These are phyloP conservation scores for Lathyrus tuberosus DNA, from an alignment of 306 rosid genomes.

Conservation along the genomic window DNA sequence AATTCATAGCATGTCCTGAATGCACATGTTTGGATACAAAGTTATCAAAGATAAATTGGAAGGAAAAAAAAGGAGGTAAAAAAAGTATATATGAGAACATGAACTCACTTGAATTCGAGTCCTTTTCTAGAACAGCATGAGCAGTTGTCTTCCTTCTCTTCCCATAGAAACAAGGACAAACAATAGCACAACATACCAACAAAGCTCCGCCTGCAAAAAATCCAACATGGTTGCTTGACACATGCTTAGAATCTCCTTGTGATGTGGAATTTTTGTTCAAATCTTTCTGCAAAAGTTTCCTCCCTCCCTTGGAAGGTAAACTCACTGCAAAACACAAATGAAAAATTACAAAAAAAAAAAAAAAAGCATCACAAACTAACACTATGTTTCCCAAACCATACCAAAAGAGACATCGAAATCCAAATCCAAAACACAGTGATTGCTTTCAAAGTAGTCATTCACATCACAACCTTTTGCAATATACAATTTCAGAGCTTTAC, in stretches of 20 bases:
- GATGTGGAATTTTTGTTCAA: slow-evolving; percentile 31
- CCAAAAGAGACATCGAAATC: slow-evolving; percentile 56
- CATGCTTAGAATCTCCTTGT: slow-evolving; percentile 32
- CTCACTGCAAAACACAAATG: slow-evolving; percentile 49
- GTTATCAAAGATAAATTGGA: background rate
- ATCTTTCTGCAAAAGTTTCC: slow-evolving; percentile 65
- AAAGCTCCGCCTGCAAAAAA: slow-evolving; percentile 63
- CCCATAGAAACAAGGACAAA: slow-evolving; percentile 78
- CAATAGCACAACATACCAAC: slow-evolving; percentile 64
- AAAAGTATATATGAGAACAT: slow-evolving; percentile 17
- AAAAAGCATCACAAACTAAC: slow-evolving; percentile 10
- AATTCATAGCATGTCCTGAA: slow-evolving; percentile 20
- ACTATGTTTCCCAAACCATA: slow-evolving; percentile 39
- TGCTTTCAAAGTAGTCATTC: slow-evolving; percentile 49
- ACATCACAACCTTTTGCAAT: slow-evolving; percentile 62
- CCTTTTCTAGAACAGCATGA: slow-evolving; percentile 58
- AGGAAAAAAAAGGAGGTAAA: background rate
- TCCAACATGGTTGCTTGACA: slow-evolving; percentile 41
- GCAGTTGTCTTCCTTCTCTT: slow-evolving; percentile 53
- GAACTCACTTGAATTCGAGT: slow-evolving; percentile 72
- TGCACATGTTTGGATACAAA: slow-evolving; percentile 5
- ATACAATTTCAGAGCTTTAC: slow-evolving; percentile 57
- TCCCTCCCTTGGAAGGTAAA: slow-evolving; percentile 51
- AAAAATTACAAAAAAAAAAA: background rate
- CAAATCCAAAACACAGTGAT: slow-evolving; percentile 47